A percentile compares a stretch with the other conserved stretches of the same genome.
Conservation (phyloP, 768 basidiomycete species). For the Trametes cingulata region DNA sequence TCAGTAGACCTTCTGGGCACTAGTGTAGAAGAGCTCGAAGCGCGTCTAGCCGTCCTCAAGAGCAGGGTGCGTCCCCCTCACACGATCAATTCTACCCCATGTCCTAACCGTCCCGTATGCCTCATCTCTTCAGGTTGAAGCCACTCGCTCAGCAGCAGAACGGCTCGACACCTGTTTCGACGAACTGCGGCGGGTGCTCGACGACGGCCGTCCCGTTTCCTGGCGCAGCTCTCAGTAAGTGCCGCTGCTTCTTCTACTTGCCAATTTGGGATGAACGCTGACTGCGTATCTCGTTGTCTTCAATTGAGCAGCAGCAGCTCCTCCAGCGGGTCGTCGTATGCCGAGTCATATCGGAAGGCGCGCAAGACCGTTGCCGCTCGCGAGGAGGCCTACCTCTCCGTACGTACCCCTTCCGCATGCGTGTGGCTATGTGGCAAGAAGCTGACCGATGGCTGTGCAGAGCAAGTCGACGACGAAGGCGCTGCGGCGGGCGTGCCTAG, state of each 20-base stretch:
- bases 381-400: constrained; percentile 19
- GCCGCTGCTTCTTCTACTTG: not conserved
- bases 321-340: not conserved
- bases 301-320: not conserved
- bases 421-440: not conserved
- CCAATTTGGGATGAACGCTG: not conserved
- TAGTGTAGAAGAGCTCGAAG: constrained; percentile 13
- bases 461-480: constrained; percentile 19
- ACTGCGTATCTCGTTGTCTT: not conserved
- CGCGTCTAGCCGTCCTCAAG: constrained; percentile 1
- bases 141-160: constrained; percentile 8
- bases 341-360: constrained; percentile 4
- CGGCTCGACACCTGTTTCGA: constrained; percentile 21
- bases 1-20: not conserved
- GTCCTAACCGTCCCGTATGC: not conserved
- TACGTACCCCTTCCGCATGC: not conserved
- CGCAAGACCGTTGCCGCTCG: constrained; percentile 22
- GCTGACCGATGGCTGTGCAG: constrained; percentile 5
- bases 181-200: constrained; percentile 15
- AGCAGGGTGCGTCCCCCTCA: constrained; percentile 10
- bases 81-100: not conserved
- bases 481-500: constrained; percentile 17
- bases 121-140: constrained; percentile 4
- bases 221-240: constrained; percentile 21
- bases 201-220: constrained; percentile 18